Evolutionary conservation across 495 filamentous ascomycete species (phyloP).

Genomic region (Extremus antarcticus): DNA sequence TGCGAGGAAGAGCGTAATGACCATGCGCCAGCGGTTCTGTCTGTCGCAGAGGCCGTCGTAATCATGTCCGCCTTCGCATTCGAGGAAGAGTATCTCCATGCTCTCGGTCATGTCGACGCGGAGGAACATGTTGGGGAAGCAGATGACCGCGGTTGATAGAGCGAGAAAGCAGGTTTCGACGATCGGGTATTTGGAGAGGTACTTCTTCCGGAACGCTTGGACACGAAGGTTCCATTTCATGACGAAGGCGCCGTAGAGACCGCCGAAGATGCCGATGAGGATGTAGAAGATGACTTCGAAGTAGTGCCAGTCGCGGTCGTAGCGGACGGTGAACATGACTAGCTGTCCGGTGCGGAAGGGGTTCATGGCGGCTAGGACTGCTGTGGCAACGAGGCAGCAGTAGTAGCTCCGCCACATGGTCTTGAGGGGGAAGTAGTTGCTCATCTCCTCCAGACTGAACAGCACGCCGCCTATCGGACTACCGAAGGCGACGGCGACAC

Average conservation of each 20-base stretch:
- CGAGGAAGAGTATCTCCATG: slow-evolving; percentile 94
- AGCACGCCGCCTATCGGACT: slow-evolving; percentile 94
- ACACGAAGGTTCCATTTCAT: slow-evolving; percentile 96
- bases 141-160: slow-evolving; percentile 72
- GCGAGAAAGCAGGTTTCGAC: slow-evolving; percentile 82
- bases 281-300: slow-evolving; percentile 93
- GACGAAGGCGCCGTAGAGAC: slow-evolving; percentile 90
- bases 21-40: slow-evolving; percentile 63
- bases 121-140: slow-evolving; percentile 92
- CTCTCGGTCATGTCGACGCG: slow-evolving; percentile 98
- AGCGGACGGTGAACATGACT: slow-evolving; percentile 97
- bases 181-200: slow-evolving; percentile 72
- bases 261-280: slow-evolving; percentile 83
- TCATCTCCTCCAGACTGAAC: slow-evolving; percentile 97
- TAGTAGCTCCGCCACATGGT: slow-evolving; percentile 98
- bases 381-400: slow-evolving; percentile 91
- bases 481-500: slow-evolving; percentile 92
- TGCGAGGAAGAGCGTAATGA: slow-evolving; percentile 67
- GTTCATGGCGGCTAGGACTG: slow-evolving; percentile 89
- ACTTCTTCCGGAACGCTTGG: slow-evolving; percentile 91
- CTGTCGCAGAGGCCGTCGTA: slow-evolving; percentile 83
- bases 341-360: slow-evolving; percentile 96
- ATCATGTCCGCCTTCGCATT: slow-evolving; percentile 88
- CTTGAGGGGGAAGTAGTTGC: slow-evolving; percentile 93
- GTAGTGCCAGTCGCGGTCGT: slow-evolving; percentile 95